phyloP scores from a whole-genome alignment of 2,329 filamentous ascomycete genomes.

The Chalaropsis thielavioides region DNA sequence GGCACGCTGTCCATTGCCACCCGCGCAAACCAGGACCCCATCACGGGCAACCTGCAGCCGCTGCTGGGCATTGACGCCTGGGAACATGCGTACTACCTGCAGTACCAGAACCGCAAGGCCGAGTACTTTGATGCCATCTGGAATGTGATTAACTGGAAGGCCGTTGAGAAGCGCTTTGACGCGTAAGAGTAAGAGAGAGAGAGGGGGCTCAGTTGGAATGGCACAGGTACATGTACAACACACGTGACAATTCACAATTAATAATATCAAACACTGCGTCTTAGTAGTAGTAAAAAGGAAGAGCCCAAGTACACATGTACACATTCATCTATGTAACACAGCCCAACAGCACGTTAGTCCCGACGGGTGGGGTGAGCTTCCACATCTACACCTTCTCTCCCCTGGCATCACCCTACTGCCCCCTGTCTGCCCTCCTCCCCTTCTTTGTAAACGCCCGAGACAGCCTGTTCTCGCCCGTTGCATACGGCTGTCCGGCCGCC shows the following conservation, averaged over 20 bases:
- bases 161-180: slow-evolving; percentile 61
- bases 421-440: background rate
- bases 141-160: slow-evolving; percentile 94
- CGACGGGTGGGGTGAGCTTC: too few relatives aligned
- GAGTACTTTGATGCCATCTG: slow-evolving; percentile 90
- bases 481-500: slow-evolving; percentile 45
- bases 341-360: too few relatives aligned
- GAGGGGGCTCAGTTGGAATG: too few relatives aligned
- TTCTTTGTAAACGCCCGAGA: slow-evolving; percentile 32
- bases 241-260: background rate
- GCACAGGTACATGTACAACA: background rate
- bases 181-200: slow-evolving; percentile 25
- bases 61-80: slow-evolving; percentile 84
- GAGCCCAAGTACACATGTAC: too few relatives aligned
- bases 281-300: too few relatives aligned
- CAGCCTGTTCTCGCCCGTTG: slow-evolving; percentile 44
- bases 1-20: slow-evolving; percentile 51
- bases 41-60: slow-evolving; percentile 68
- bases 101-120: slow-evolving; percentile 94
- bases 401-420: too few relatives aligned
- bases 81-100: slow-evolving; percentile 92
- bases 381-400: too few relatives aligned
- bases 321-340: too few relatives aligned
- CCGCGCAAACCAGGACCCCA: slow-evolving; percentile 76
- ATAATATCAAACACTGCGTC: background rate